Conservation (phyloP, 306 rosid genomes). For the Trifolium dubium region DNA sequence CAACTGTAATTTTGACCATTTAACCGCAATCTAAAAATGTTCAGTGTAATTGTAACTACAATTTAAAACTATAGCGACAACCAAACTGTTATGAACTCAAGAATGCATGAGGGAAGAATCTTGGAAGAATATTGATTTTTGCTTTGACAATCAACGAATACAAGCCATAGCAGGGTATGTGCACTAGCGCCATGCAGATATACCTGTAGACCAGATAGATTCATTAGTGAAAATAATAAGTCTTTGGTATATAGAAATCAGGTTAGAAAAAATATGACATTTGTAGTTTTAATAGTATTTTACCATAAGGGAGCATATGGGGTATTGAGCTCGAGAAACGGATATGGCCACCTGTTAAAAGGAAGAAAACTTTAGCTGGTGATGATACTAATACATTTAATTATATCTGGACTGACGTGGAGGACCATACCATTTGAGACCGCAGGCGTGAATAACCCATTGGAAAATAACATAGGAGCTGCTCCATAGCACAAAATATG, state of each 20-base stretch:
- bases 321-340: constrained; percentile 73
- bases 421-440: constrained; percentile 42
- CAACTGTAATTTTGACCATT: too few species aligned
- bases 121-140: constrained; percentile 59
- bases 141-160: constrained; percentile 65
- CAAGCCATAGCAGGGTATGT: constrained; percentile 76
- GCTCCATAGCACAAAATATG: constrained; percentile 79
- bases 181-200: constrained; percentile 61
- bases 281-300: constrained; percentile 8
- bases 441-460: constrained; percentile 64
- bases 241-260: neutral
- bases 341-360: constrained; percentile 71
- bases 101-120: constrained; percentile 59
- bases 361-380: neutral
- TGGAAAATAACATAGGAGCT: constrained; percentile 68
- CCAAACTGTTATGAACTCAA: constrained; percentile 43
- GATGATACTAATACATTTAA: constrained; percentile 8
- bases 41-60: neutral
- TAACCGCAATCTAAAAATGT: neutral
- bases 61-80: neutral
- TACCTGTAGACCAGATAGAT: constrained; percentile 62
- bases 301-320: constrained; percentile 92
- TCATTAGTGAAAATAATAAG: constrained; percentile 14
- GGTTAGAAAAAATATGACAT: neutral
- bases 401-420: neutral